A percentile compares a stretch with the other conserved stretches of the same genome.
phyloP scores from a whole-genome alignment of 2,329 filamentous ascomycete genomes.

The Aspergillus sojae region DNA sequence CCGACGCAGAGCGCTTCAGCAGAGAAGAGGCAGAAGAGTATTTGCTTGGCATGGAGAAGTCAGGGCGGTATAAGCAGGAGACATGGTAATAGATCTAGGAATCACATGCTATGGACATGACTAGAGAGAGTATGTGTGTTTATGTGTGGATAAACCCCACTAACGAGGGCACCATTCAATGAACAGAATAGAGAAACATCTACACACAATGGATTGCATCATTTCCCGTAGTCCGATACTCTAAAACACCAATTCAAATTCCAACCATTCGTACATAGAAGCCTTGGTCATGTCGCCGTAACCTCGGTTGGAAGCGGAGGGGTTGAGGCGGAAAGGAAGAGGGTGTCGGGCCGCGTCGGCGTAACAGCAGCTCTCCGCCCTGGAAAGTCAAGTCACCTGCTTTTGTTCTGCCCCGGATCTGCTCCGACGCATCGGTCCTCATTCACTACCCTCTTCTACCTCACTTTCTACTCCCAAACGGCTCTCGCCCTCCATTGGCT shows the following conservation, averaged over 20 bases:
- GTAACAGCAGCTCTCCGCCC: constrained; percentile 31
- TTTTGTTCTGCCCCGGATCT: constrained; percentile 24
- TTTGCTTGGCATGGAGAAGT: constrained; percentile 62
- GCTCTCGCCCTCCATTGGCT: constrained; percentile 14
- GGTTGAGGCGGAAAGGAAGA: constrained; percentile 19
- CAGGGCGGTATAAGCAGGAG: constrained; percentile 67
- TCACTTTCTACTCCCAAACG: constrained; percentile 7
- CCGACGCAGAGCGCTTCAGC: constrained; percentile 35
- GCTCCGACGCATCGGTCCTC: constrained; percentile 26
- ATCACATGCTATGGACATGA: constrained; percentile 2
- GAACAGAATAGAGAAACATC: not conserved
- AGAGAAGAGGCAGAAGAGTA: constrained; percentile 58
- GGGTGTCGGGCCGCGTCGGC: constrained; percentile 38
- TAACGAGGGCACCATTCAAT: not conserved
- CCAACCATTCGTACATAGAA: not conserved
- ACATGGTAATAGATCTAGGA: constrained; percentile 61
- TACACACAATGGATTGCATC: not conserved
- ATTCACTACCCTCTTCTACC: constrained; percentile 7
- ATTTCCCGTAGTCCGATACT: not conserved
- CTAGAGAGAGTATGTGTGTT: not conserved
- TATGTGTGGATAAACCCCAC: not conserved
- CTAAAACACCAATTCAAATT: not conserved
- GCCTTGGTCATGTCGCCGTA: constrained; percentile 16
- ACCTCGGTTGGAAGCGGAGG: constrained; percentile 37
- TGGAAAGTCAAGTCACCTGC: constrained; percentile 24